These are phyloP conservation scores for Theileria orientalis DNA, from an alignment of 169 alveolate genomes.

Conservation along the genomic window DNA sequence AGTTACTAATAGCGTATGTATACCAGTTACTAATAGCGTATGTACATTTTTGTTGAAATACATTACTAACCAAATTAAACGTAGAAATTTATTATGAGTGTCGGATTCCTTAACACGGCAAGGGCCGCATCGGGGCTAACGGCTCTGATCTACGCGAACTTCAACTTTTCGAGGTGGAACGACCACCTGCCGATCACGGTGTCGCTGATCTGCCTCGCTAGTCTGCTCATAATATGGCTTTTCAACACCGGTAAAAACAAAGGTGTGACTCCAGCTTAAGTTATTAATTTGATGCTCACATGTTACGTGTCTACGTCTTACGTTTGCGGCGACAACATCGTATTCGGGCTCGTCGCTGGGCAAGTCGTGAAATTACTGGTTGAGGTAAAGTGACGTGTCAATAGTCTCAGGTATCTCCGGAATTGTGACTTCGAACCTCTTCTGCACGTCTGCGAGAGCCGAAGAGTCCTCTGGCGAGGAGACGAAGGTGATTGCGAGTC, in stretches of 20 bases:
- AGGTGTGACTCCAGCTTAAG: not conserved
- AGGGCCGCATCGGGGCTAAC: slow-evolving; percentile 52
- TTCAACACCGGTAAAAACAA: too few species aligned
- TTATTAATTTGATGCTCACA: not conserved
- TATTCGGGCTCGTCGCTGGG: too few species aligned
- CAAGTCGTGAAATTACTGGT: too few species aligned
- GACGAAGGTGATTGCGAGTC: slow-evolving; percentile 97
- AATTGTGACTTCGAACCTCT: slow-evolving; percentile 96
- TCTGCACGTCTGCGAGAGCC: slow-evolving; percentile 94
- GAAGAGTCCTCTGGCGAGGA: slow-evolving; percentile 91
- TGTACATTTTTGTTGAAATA: not conserved
- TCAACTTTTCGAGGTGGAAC: slow-evolving; percentile 4
- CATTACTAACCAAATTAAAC: not conserved
- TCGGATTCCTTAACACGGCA: slow-evolving; percentile 49
- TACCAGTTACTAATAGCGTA: too few species aligned
- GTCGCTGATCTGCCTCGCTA: slow-evolving; percentile 48
- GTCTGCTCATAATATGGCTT: slow-evolving; percentile 21
- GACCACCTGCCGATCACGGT: slow-evolving; percentile 31
- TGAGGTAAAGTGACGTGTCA: slow-evolving; percentile 87
- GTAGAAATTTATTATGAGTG: slow-evolving; percentile 32
- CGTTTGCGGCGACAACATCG: too few species aligned
- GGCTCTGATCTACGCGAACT: slow-evolving; percentile 1
- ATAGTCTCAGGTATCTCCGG: slow-evolving; percentile 94
- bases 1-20: too few species aligned
- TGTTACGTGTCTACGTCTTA: too few species aligned